Evolutionary conservation across 495 filamentous ascomycete species (phyloP), one percentile per base, ranked within the genome.

Genomic region (Pyronema omphalodes): DNA sequence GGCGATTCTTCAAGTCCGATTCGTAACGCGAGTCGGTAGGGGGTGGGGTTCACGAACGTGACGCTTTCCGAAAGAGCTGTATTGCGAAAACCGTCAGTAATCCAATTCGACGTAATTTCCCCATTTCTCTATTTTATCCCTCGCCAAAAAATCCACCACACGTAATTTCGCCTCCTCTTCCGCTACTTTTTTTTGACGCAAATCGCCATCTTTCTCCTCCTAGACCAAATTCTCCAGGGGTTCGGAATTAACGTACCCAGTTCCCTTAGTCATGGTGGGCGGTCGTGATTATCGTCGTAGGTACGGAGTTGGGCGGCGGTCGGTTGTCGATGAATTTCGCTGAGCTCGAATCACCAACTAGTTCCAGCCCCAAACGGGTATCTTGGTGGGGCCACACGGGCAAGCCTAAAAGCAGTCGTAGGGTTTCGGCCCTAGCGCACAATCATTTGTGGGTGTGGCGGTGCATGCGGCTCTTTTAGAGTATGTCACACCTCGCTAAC

Each of bases 21-120:
- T 51, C 48, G 19, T n/a, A 11, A 36, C 8, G 14, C 18, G 29
- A 34, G 11, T 80, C 78, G 80, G 67, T 72, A 43, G 9, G 44
- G 23, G 44, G 35, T 18, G 33, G 51, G 56, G 53, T 47, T 35
- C 37, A 64, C 61, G 59, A 57, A 64, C 61, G 55, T 64, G 61
- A 44, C 61, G 61, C 55, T 64, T 64, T 63, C 61, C 61, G 60
- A 64, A 64, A 46, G 61, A 60, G 50, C 61, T 64, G 45, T 58
- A 57, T n/a, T 19, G 18, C 15, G 15, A 12, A 56, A 18, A 15
- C 18, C 29, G 54, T 44, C 33, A 33, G 44, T n/a, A 8, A 37
- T 54, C 17, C 29, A 50, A 50, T 50, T 52, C 19, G 35, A n/a
- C 50, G 15, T n/a, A 3, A 36, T 51, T 36, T 29, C 17, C 48